Base-by-base conservation (phyloP, 305 asterid species). In the Plantago coronopus region DNA sequence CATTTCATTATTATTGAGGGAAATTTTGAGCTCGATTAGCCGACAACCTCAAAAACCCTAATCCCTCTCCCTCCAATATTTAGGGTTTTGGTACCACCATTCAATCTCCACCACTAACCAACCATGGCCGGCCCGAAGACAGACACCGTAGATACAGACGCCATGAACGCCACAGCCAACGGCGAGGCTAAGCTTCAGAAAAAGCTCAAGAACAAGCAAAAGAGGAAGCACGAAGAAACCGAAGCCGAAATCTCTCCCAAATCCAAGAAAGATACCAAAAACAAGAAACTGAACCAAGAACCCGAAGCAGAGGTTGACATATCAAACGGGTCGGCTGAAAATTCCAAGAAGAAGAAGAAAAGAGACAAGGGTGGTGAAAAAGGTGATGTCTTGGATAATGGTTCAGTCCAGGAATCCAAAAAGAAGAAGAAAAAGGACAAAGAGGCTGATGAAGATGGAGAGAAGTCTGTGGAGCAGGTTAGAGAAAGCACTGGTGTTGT, bases 401-500 rank as follows among this genome's bases (percentile, higher is more conserved):
- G 68, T 58, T 27, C 50, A 22, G 63, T 53, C 51, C 71, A 17
- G 42, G 38, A 66, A 29, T 21, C 59, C 7, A 47, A 19, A 38
- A 54, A 66, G 57, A 54, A 42, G 31, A 62, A 34, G 59, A 54
- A 62, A 25, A 63, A 46, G 12, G 45, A 61, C 23, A 47, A 29
- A 18, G 56, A 46, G 7, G 49, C n/a, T 16, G 8, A n/a, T 5
- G 49, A 45, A 17, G 49, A 45, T 48, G 54, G 25, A 2, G 14
- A 53, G 5, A 51, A 51, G 57, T 51, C 64, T 2, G 16, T 21
- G 21, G 78, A 64, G 57, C 83, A 77, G 53, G 83, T 80, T 25
- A 71, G 66, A 43, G 94, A 78, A 60, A 71, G 76, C 59, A 67
- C 57, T 8, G 87, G 89, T 43, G 91, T 89, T 11, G 77, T 81